Evolutionary conservation across 495 filamentous ascomycete genomes (phyloP).

Genomic region (Podospora bellae-mahoneyi): DNA sequence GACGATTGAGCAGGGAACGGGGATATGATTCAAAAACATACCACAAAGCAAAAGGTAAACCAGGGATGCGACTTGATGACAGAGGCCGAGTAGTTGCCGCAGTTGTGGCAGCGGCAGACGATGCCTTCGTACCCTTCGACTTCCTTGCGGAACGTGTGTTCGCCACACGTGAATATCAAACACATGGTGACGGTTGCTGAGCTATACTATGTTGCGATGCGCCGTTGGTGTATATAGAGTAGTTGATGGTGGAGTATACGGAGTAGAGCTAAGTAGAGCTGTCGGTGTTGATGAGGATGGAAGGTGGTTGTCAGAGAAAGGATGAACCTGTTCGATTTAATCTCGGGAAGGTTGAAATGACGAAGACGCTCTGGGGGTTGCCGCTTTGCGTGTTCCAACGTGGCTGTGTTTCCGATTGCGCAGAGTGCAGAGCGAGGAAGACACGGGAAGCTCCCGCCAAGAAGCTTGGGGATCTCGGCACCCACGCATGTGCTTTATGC

Average conservation of each 20-base stretch:
- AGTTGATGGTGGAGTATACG: neutral
- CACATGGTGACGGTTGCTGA: constrained; percentile 42
- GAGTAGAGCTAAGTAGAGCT: neutral
- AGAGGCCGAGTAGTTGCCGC: constrained; percentile 50
- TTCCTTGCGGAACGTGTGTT: constrained; percentile 54
- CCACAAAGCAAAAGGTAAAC: constrained; percentile 59
- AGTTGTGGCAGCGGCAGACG: constrained; percentile 55
- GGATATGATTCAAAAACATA: constrained; percentile 25
- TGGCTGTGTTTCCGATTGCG: constrained; percentile 1
- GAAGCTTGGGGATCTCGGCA: constrained; percentile 4
- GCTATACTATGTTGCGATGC: neutral
- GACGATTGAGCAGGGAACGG: neutral
- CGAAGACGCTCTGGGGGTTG: neutral
- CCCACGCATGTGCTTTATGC: neutral
- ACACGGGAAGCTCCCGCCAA: constrained; percentile 11
- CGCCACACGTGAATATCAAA: constrained; percentile 56
- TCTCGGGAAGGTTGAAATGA: neutral
- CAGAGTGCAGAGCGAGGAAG: constrained; percentile 6
- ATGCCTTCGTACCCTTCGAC: constrained; percentile 53
- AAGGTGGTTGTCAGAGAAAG: neutral
- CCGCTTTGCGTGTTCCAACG: constrained; percentile 6
- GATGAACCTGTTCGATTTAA: neutral
- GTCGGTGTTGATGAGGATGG: neutral
- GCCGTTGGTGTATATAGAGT: neutral
- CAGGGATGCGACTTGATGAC: constrained; percentile 54